Evolutionary conservation across 2,329 filamentous ascomycete genomes (phyloP).

Genomic region (Ophiosphaerella korrae): DNA sequence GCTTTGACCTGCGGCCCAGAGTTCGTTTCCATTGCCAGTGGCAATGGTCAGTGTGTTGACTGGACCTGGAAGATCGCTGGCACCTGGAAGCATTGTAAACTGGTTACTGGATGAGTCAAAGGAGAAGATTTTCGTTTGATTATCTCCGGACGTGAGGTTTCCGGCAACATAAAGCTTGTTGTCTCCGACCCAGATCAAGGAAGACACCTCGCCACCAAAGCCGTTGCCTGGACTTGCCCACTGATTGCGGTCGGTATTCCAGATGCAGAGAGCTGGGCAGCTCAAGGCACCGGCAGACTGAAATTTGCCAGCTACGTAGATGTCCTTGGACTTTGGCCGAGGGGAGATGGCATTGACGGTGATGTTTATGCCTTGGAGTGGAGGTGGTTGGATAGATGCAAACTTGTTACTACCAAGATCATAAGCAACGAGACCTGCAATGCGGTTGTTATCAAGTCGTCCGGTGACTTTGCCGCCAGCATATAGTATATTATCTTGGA

Average conservation of each 20-base stretch:
- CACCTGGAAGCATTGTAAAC: conserved; percentile 69
- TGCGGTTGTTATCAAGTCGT: conserved; percentile 62
- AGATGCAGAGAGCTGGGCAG: conserved; percentile 83
- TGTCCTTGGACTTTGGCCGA: conserved; percentile 70
- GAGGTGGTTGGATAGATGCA: conserved; percentile 70
- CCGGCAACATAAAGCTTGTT: conserved; percentile 78
- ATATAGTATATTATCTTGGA: conserved; percentile 63
- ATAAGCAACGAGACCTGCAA: conserved; percentile 81
- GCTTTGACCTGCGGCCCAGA: conserved; percentile 81
- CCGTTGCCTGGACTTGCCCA: conserved; percentile 81
- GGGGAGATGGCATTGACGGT: conserved; percentile 78
- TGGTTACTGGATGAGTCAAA: conserved; percentile 71
- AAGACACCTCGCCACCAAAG: conserved; percentile 71
- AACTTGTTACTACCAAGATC: conserved; percentile 71
- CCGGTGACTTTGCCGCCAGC: conserved; percentile 83
- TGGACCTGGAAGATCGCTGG: conserved; percentile 74
- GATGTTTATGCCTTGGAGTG: conserved; percentile 70
- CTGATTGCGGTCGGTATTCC: conserved; percentile 69
- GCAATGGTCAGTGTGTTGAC: conserved; percentile 77
- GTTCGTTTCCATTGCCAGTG: conserved; percentile 70
- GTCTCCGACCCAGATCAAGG: conserved; percentile 76
- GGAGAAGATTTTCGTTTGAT: conserved; percentile 68
- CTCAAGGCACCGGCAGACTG: conserved; percentile 79
- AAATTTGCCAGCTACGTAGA: conserved; percentile 89
- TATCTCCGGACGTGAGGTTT: conserved; percentile 71